phyloP scores from a whole-genome alignment of 345 rosid species.

The Xanthoceras sorbifolium region DNA sequence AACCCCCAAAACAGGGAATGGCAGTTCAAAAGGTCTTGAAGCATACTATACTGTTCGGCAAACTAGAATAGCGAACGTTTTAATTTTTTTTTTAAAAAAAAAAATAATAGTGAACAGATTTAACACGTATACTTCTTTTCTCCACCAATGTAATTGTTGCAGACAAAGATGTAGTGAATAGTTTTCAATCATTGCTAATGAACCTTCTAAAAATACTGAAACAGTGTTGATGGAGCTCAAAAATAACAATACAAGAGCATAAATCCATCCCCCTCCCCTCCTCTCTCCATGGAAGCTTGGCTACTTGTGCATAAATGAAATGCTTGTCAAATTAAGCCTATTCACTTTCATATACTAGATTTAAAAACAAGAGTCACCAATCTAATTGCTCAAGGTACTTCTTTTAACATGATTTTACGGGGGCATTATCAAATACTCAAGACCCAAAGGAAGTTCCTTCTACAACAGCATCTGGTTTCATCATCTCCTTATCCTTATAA shows the following conservation, averaged over 20 bases:
- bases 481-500: conserved; percentile 1
- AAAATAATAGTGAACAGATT: neutral
- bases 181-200: neutral
- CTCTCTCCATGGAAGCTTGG: neutral
- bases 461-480: neutral
- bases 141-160: neutral
- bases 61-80: neutral
- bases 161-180: neutral
- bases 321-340: neutral
- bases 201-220: neutral
- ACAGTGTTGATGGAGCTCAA: neutral
- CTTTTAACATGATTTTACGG: neutral
- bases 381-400: neutral
- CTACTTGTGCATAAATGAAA: neutral
- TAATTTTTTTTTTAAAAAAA: too few relatives aligned
- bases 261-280: neutral
- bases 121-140: neutral
- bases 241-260: neutral
- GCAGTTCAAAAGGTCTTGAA: conserved; percentile 1
- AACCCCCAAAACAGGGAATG: neutral
- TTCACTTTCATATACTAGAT: neutral
- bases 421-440: neutral
- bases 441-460: neutral
- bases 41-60: neutral
- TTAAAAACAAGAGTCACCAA: neutral